Conservation (phyloP, 768 basidiomycete species). For the Russula sp. region DNA sequence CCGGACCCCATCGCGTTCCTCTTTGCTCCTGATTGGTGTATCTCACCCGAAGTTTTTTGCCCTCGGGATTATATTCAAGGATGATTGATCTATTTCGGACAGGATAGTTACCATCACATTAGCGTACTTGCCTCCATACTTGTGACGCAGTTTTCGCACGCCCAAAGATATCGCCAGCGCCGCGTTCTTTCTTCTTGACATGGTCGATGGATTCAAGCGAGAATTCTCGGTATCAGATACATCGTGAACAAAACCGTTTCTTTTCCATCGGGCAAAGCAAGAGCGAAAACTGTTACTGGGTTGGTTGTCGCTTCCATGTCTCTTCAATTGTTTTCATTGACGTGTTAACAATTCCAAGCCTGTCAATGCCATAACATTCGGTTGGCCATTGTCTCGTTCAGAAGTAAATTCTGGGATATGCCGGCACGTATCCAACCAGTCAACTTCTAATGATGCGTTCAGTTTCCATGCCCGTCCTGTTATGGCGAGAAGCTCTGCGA, state of each 20-base stretch:
- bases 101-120: conserved; percentile 69
- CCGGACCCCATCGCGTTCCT: background rate
- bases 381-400: background rate
- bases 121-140: conserved; percentile 48
- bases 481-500: background rate
- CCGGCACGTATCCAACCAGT: background rate
- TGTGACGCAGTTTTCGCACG: conserved; percentile 32
- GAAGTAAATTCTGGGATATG: background rate
- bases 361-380: background rate
- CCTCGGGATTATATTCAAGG: background rate
- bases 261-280: conserved; percentile 26
- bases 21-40: conserved; percentile 68
- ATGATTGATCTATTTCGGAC: conserved; percentile 5
- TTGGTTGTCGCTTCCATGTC: background rate
- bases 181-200: conserved; percentile 58
- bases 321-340: background rate
- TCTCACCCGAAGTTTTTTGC: conserved; percentile 1
- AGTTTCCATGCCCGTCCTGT: background rate
- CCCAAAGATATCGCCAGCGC: conserved; percentile 36
- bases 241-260: conserved; percentile 49
- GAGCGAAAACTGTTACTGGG: background rate
- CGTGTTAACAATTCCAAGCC: background rate
- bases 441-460: background rate
- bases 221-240: conserved; percentile 77
- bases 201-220: conserved; percentile 69